Evolutionary conservation across 2,329 filamentous ascomycete species (phyloP), one percentile per base, ranked within the genome.

Genomic region (Fusarium coicis): DNA sequence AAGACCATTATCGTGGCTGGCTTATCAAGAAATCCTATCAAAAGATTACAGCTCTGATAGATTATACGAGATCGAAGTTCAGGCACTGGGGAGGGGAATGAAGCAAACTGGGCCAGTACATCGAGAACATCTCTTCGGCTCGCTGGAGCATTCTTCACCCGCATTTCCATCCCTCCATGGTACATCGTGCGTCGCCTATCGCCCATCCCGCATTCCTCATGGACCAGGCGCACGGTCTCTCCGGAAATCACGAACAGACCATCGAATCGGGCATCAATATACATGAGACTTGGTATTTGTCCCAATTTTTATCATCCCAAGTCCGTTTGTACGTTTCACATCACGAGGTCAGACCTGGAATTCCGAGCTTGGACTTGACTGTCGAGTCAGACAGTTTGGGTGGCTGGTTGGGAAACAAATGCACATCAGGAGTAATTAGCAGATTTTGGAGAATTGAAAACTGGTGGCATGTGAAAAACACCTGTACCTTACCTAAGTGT

Each of bases 221-320:
- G 57, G 28, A 34, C 46, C 40, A 53, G 32, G 28, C 54, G 63
- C 65, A 68, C 63, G 65, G 65, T 54, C 64, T 66, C 37, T 37
- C 28, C 18, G 46, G n/a, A 58, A 39, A 36, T 28, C 30, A 43
- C 19, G 37, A 34, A 52, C 34, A 49, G 44, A 30, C 56, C 56
- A 39, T 23, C 26, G n/a, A 32, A 37, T 19, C 43, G 37, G 55
- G 61, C 56, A 62, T 65, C 40, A 47, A 49, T n/a, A 65, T 30
- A 49, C 30, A 36, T n/a, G 39, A 66, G 46, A 39, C 42, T 40
- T 47, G 37, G 49, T 56, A 23, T 42, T 50, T 60, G 52, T 66
- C 44, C 32, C 18, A 44, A 44, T 63, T 46, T 47, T 42, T 47
- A 64, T 43, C 57, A 46, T 56, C 40, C 28, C 39, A 32, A 34